phyloP scores from a whole-genome alignment of 495 filamentous ascomycete species.

The Geoglossum glabrum region DNA sequence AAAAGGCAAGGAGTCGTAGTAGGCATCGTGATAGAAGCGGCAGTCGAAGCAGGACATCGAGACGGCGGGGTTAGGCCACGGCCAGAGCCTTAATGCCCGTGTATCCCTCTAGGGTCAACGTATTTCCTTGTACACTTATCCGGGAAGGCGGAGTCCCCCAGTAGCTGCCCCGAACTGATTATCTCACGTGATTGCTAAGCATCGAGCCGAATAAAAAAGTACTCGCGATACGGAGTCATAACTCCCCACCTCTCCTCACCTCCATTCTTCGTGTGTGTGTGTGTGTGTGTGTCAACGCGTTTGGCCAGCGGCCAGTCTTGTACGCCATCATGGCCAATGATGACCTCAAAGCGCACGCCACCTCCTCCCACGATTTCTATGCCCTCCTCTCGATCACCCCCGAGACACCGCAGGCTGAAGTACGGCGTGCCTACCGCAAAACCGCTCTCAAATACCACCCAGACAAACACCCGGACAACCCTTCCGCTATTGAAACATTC shows the following conservation, averaged over 20 bases:
- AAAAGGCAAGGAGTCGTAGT: neutral
- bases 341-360: conserved; percentile 33
- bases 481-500: conserved; percentile 46
- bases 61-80: neutral
- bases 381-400: conserved; percentile 49
- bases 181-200: neutral
- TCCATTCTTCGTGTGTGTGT: too few relatives aligned
- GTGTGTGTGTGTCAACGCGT: too few relatives aligned
- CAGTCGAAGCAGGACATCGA: conserved; percentile 3
- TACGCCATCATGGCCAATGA: conserved; percentile 22
- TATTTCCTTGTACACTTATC: neutral
- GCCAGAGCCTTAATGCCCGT: neutral
- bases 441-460: conserved; percentile 82
- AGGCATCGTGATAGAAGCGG: neutral
- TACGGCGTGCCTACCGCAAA: conserved; percentile 74
- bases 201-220: too few relatives aligned
- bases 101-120: neutral
- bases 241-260: too few relatives aligned
- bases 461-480: conserved; percentile 47
- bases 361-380: conserved; percentile 62
- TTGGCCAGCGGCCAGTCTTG: neutral
- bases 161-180: neutral
- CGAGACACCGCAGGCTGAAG: conserved; percentile 43
- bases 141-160: neutral
- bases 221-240: too few relatives aligned